A percentile compares a stretch with the other conserved stretches of the same genome.
phyloP scores from a whole-genome alignment of 1,284 basidiomycete genomes.

The Neonothopanus nambi region DNA sequence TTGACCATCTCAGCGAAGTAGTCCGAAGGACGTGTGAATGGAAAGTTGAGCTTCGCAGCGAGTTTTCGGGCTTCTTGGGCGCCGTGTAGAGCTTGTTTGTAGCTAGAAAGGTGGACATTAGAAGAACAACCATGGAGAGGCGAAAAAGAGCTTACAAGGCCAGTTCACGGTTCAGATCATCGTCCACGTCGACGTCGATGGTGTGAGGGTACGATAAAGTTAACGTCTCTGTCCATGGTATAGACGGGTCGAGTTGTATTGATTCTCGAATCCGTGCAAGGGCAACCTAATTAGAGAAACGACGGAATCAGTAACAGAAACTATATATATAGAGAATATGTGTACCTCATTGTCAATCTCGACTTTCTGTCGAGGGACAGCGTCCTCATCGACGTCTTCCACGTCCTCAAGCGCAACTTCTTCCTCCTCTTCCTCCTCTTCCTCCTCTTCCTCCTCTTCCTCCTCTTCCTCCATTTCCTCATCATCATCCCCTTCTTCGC shows the following conservation, averaged over 20 bases:
- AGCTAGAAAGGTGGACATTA: slow-evolving; percentile 49
- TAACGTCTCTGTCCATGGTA: slow-evolving; percentile 88
- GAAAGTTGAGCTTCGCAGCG: slow-evolving; percentile 73
- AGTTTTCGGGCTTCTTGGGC: slow-evolving; percentile 76
- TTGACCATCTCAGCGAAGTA: slow-evolving; percentile 99
- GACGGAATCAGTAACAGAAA: slow-evolving; percentile 2
- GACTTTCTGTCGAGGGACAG: slow-evolving; percentile 77
- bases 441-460: no score
- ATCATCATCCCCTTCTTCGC: slow-evolving; percentile 32
- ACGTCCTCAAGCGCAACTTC: slow-evolving; percentile 72
- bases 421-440: slow-evolving; percentile 43
- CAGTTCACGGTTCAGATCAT: slow-evolving; percentile 92
- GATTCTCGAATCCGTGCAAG: slow-evolving; percentile 79
- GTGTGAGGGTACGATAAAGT: slow-evolving; percentile 72
- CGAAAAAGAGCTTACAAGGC: slow-evolving; percentile 76
- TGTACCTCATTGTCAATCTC: slow-evolving; percentile 78
- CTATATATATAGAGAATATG: slow-evolving; percentile 11
- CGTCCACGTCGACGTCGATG: slow-evolving; percentile 79
- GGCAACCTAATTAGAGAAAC: slow-evolving; percentile 55
- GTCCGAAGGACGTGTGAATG: slow-evolving; percentile 92
- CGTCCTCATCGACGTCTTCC: slow-evolving; percentile 76
- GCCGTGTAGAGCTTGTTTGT: slow-evolving; percentile 91
- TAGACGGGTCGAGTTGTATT: slow-evolving; percentile 73
- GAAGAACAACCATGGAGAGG: background rate
- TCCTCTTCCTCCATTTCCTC: slow-evolving; percentile 30